These are phyloP conservation scores for Talaromyces sp. DNA, from an alignment of 2,329 filamentous ascomycete species.

Conservation along the genomic window DNA sequence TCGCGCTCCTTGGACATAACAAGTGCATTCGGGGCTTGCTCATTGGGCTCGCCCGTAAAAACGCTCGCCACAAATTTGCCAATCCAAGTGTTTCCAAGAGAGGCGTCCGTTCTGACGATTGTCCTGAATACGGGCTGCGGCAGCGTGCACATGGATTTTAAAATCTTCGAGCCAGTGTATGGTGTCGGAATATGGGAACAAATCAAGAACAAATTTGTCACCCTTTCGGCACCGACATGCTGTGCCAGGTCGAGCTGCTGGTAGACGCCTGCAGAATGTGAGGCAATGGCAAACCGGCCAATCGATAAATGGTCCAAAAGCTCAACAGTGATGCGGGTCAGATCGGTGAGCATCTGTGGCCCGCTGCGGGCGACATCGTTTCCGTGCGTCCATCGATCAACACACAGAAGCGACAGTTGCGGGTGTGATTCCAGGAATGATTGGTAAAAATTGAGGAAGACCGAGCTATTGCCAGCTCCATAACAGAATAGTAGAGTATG, in stretches of 20 bases:
- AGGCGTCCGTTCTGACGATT: neutral
- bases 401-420: neutral
- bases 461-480: neutral
- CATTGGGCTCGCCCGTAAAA: neutral
- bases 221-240: neutral
- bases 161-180: neutral
- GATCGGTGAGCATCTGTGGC: neutral
- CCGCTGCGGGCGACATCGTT: neutral
- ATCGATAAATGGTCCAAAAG: neutral
- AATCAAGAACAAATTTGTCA: neutral
- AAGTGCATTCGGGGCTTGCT: neutral
- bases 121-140: neutral
- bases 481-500: neutral
- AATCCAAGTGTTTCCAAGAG: neutral
- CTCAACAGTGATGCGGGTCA: neutral
- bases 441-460: neutral
- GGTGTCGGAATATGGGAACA: neutral
- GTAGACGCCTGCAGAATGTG: neutral
- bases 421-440: neutral
- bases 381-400: conserved; percentile 1
- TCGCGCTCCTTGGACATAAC: neutral
- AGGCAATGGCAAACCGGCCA: neutral
- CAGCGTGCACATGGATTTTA: neutral
- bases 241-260: neutral
- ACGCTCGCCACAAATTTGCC: neutral